A percentile compares a stretch with the other conserved stretches of the same genome.
phyloP scores from a whole-genome alignment of 768 basidiomycete genomes.

The Suillus americanus region DNA sequence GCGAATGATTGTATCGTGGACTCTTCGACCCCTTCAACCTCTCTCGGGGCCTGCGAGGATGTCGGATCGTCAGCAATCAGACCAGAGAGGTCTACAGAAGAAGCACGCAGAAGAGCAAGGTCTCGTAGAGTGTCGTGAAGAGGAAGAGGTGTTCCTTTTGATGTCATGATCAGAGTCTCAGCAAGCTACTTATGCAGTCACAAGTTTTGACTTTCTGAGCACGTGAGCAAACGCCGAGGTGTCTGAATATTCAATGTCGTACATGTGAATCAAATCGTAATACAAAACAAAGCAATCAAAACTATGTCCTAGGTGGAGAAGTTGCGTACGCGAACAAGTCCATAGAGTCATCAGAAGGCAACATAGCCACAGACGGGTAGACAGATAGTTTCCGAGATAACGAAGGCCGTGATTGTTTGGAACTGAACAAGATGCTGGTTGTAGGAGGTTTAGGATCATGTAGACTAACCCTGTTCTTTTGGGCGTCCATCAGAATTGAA shows the following conservation, averaged over 20 bases:
- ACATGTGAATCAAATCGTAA: conserved; percentile 7
- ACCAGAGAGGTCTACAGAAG: conserved; percentile 42
- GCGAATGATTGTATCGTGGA: conserved; percentile 49
- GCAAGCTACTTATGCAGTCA: neutral
- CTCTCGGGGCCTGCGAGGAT: neutral
- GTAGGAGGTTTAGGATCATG: conserved; percentile 16
- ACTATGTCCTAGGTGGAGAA: conserved; percentile 27
- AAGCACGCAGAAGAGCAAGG: conserved; percentile 67
- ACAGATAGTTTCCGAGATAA: conserved; percentile 8
- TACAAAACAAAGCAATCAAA: conserved; percentile 18
- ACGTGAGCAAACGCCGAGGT: neutral
- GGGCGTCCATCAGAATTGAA: conserved; percentile 42
- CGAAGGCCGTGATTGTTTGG: conserved; percentile 13
- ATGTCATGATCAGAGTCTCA: conserved; percentile 14
- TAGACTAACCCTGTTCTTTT: conserved; percentile 35
- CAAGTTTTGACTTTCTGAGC: neutral
- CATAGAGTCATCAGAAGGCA: conserved; percentile 48
- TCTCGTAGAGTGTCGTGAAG: conserved; percentile 66
- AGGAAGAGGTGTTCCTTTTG: conserved; percentile 49
- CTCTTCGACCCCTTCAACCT: conserved; percentile 10
- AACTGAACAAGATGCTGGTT: conserved; percentile 11
- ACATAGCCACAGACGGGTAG: conserved; percentile 12
- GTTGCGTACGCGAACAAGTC: conserved; percentile 44
- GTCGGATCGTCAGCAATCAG: conserved; percentile 23
- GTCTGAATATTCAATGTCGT: conserved; percentile 4